phyloP scores from a whole-genome alignment of 2,329 filamentous ascomycete species.

The Xylaria arbuscula region DNA sequence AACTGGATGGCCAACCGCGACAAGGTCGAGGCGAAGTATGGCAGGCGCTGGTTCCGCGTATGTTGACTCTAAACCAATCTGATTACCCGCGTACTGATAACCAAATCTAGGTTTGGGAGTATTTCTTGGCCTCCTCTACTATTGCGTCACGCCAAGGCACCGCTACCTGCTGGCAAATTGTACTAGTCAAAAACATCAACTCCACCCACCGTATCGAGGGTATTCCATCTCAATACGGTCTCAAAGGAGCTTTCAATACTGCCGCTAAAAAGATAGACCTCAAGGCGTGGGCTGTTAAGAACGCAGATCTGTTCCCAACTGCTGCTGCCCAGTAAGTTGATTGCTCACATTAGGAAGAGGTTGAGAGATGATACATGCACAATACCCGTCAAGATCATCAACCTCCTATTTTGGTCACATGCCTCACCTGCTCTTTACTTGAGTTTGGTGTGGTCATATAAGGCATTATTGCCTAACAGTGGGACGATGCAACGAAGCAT shows the following conservation, averaged over 20 bases:
- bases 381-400: background rate
- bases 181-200: conserved; percentile 84
- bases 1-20: conserved; percentile 97
- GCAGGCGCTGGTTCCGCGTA: conserved; percentile 93
- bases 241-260: conserved; percentile 68
- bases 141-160: conserved; percentile 80
- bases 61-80: conserved; percentile 52
- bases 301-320: conserved; percentile 51
- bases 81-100: conserved; percentile 34
- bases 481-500: conserved; percentile 11
- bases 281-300: conserved; percentile 50
- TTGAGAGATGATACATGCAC: background rate
- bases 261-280: conserved; percentile 50
- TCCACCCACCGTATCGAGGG: conserved; percentile 81
- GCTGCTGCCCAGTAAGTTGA: conserved; percentile 43
- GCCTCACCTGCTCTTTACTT: conserved; percentile 3
- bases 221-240: conserved; percentile 71
- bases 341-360: background rate
- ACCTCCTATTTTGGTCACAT: conserved; percentile 2
- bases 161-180: conserved; percentile 83
- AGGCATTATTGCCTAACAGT: background rate
- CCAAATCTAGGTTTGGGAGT: conserved; percentile 72
- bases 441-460: conserved; percentile 5
- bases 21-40: conserved; percentile 95
- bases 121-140: conserved; percentile 80